Conservation (phyloP, 495 filamentous ascomycete species). For the Mytilinidion resinicola region DNA sequence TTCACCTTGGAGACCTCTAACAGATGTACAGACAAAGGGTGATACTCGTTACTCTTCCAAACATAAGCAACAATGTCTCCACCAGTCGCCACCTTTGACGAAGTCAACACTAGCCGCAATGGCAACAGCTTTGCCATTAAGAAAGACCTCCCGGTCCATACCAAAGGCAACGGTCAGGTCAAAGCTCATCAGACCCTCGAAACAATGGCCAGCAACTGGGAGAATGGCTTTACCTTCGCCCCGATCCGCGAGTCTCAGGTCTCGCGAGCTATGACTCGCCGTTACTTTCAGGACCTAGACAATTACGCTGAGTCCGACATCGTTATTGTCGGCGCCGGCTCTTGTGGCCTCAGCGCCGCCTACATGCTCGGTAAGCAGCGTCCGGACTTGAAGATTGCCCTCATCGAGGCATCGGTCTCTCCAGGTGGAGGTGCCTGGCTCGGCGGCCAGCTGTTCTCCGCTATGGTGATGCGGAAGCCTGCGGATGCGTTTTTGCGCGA, state of each 20-base stretch:
- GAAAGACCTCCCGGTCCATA: slow-evolving; percentile 42
- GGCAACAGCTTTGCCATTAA: slow-evolving; percentile 28
- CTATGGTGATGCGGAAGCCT: slow-evolving; percentile 91
- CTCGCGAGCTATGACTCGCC: slow-evolving; percentile 83
- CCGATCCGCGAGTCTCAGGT: slow-evolving; percentile 87
- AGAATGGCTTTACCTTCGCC: slow-evolving; percentile 64
- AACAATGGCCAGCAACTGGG: slow-evolving; percentile 63
- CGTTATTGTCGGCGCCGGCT: slow-evolving; percentile 84
- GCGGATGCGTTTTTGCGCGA: slow-evolving; percentile 76
- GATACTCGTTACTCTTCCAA: background rate
- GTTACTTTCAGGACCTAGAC: slow-evolving; percentile 87
- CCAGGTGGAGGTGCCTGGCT: slow-evolving; percentile 90
- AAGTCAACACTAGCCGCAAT: slow-evolving; percentile 29
- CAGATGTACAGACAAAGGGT: slow-evolving; percentile 23
- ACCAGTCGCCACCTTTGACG: slow-evolving; percentile 46
- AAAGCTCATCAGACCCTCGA: slow-evolving; percentile 44
- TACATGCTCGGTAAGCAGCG: slow-evolving; percentile 78
- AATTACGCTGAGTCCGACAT: slow-evolving; percentile 85
- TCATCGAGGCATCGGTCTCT: slow-evolving; percentile 80
- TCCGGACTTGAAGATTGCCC: slow-evolving; percentile 84
- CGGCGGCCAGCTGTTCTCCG: slow-evolving; percentile 84
- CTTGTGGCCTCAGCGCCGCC: slow-evolving; percentile 75
- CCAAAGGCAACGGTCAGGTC: slow-evolving; percentile 33
- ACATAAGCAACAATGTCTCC: slow-evolving; percentile 61
- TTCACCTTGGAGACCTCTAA: slow-evolving; percentile 35